These are phyloP conservation scores for Penicillium glabrum DNA, from an alignment of 2,329 filamentous ascomycete species.

Conservation along the genomic window DNA sequence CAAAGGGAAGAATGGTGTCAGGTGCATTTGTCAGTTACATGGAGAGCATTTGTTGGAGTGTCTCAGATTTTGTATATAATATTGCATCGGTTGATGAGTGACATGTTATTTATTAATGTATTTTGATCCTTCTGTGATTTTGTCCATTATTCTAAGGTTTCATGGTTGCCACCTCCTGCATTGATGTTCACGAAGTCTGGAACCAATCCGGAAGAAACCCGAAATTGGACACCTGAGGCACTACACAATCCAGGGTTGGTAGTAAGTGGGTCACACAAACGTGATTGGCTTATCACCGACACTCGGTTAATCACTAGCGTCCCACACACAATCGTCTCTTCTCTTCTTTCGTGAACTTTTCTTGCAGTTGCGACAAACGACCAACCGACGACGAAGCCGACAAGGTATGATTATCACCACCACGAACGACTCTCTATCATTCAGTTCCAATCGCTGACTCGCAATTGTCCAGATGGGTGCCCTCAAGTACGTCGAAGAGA, in stretches of 20 bases:
- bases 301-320: slow-evolving; percentile 45
- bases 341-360: slow-evolving; percentile 37
- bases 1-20: not conserved
- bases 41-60: not conserved
- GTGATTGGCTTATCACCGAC: slow-evolving; percentile 26
- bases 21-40: not conserved
- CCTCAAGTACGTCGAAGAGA: slow-evolving; percentile 99
- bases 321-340: slow-evolving; percentile 42
- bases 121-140: not conserved
- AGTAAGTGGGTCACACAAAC: not conserved
- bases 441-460: slow-evolving; percentile 18
- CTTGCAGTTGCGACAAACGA: slow-evolving; percentile 39
- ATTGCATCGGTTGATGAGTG: not conserved
- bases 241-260: not conserved
- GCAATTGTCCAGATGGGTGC: slow-evolving; percentile 77
- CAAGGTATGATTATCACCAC: slow-evolving; percentile 37
- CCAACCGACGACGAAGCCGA: slow-evolving; percentile 46
- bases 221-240: slow-evolving; percentile 4
- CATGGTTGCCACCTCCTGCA: not conserved
- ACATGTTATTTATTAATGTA: not conserved
- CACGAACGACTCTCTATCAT: not conserved
- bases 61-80: not conserved
- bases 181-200: not conserved
- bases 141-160: not conserved
- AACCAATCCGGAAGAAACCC: not conserved